Evolutionary conservation across 2,329 filamentous ascomycete genomes (phyloP).

Genomic region (Fusarium euwallaceae): DNA sequence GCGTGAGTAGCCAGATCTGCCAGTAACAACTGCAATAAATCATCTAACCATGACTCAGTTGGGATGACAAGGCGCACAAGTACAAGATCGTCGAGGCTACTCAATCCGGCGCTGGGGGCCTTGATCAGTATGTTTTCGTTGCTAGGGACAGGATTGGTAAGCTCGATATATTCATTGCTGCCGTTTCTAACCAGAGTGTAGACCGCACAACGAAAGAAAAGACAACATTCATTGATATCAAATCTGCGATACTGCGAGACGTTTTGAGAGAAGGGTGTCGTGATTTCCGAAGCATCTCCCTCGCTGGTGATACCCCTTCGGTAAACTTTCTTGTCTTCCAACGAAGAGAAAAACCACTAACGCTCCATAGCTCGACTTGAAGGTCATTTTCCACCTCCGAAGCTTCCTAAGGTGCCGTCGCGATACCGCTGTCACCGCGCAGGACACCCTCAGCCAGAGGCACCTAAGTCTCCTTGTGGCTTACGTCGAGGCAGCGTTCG

Average conservation of each 20-base stretch:
- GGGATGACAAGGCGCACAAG: background rate
- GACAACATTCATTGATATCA: background rate
- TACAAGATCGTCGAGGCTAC: background rate
- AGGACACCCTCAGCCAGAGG: background rate
- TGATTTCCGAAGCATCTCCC: background rate
- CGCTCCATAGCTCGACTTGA: conserved; percentile 5
- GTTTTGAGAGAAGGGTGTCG: background rate
- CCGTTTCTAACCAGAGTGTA: background rate
- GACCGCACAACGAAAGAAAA: background rate
- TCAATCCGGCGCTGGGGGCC: background rate
- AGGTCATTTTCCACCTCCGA: background rate
- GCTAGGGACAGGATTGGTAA: background rate
- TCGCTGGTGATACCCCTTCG: background rate
- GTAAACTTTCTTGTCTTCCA: background rate
- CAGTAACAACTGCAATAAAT: background rate
- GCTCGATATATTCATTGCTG: background rate
- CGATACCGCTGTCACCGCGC: background rate
- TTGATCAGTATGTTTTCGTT: background rate
- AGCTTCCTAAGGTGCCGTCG: background rate
- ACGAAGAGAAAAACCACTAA: background rate
- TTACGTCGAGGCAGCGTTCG: background rate
- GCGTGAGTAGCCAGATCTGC: background rate
- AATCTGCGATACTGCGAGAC: background rate
- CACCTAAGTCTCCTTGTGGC: conserved; percentile 6
- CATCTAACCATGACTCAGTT: background rate